Evolutionary conservation across 139 green algal genomes (phyloP).

Genomic region (Limnomonas spitsbergensis): DNA sequence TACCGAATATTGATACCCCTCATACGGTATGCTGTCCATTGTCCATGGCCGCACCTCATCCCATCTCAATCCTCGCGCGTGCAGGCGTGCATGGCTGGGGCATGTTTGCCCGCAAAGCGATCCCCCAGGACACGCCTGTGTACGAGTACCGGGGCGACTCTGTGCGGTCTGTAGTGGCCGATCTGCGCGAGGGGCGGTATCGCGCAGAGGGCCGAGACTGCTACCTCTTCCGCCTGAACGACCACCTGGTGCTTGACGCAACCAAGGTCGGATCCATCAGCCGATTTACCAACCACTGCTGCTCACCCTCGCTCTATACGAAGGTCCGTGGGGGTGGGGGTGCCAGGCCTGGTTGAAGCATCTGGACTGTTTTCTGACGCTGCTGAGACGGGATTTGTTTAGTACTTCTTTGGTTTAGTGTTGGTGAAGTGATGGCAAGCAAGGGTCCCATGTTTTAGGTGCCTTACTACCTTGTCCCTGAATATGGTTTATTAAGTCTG

Average conservation of each 20-base stretch:
- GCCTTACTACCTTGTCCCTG: too few species aligned
- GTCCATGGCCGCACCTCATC: too few species aligned
- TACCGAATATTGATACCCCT: too few species aligned
- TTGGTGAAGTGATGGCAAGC: too few species aligned
- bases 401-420: too few species aligned
- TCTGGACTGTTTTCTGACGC: background rate
- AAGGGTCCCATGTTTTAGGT: too few species aligned
- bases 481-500: too few species aligned
- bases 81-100: slow-evolving; percentile 84
- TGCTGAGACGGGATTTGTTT: background rate
- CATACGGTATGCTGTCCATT: too few species aligned
- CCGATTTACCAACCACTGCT: slow-evolving; percentile 93
- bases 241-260: slow-evolving; percentile 76
- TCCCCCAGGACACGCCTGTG: slow-evolving; percentile 79
- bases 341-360: too few species aligned
- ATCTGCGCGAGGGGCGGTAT: slow-evolving; percentile 75
- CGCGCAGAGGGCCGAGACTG: slow-evolving; percentile 64
- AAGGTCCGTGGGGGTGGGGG: too few species aligned
- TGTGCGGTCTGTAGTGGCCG: slow-evolving; percentile 59
- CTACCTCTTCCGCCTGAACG: slow-evolving; percentile 85
- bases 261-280: slow-evolving; percentile 47
- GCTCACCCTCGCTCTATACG: slow-evolving; percentile 81
- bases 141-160: slow-evolving; percentile 84
- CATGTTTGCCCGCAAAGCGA: slow-evolving; percentile 66
- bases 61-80: too few species aligned